Percentiles rank a stretch among this genome's conserved stretches.
Conservation (phyloP, 2,329 filamentous ascomycete genomes). For the Coniochaeta sp. region DNA sequence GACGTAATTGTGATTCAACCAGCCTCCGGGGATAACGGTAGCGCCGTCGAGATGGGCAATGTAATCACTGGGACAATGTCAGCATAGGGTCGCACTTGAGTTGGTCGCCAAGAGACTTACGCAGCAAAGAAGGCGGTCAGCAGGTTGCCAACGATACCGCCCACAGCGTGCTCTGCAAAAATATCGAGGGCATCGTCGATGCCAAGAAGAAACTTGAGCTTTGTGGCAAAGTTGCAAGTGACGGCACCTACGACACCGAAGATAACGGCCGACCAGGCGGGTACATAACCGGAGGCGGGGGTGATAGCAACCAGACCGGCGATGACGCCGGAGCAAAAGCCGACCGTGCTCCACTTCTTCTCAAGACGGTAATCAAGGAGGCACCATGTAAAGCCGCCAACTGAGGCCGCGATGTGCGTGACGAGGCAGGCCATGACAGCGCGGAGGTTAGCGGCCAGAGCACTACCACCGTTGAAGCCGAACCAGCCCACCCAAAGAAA, state of each 20-base stretch:
- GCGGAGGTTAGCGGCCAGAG: conserved; percentile 73
- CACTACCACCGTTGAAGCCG: conserved; percentile 87
- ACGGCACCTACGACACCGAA: conserved; percentile 54
- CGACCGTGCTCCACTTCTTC: conserved; percentile 87
- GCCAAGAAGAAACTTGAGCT: conserved; percentile 66
- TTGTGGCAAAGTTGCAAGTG: conserved; percentile 78
- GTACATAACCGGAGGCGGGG: conserved; percentile 74
- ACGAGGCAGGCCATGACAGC: conserved; percentile 85
- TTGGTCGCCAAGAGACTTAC: conserved; percentile 21
- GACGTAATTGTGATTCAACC: conserved; percentile 63
- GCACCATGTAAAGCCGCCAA: conserved; percentile 77
- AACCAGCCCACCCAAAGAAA: conserved; percentile 94
- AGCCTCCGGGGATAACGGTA: conserved; percentile 51
- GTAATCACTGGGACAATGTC: conserved; percentile 44
- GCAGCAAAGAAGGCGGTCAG: conserved; percentile 72
- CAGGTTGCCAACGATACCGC: conserved; percentile 73
- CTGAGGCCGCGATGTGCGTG: conserved; percentile 78
- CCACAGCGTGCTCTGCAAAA: conserved; percentile 82
- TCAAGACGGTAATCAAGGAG: conserved; percentile 86
- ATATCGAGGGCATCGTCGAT: conserved; percentile 87
- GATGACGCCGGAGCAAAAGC: conserved; percentile 86
- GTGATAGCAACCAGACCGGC: conserved; percentile 84
- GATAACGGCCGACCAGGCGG: conserved; percentile 52
- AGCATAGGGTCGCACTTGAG: conserved; percentile 1
- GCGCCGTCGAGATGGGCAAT: conserved; percentile 68